Conservation (phyloP, 257 asterid species). For the Solanum gandarillasii region DNA sequence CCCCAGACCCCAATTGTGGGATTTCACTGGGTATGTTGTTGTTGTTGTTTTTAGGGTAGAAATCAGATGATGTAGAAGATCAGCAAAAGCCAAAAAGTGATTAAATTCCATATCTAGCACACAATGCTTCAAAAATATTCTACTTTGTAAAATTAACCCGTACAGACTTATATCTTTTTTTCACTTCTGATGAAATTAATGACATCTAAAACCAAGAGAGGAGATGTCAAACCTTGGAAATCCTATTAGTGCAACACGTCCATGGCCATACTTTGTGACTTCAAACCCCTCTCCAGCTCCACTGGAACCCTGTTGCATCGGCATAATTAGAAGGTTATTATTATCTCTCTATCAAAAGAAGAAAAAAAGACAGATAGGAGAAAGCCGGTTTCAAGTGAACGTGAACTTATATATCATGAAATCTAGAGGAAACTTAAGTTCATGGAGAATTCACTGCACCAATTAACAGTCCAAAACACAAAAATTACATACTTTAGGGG, state of each 20-base stretch:
- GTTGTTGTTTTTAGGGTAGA: not conserved
- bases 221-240: constrained; percentile 73
- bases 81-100: not conserved
- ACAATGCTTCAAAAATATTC: not conserved
- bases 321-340: not conserved
- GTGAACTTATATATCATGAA: not conserved
- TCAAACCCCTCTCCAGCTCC: constrained; percentile 98
- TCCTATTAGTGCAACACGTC: constrained; percentile 96
- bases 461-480: not conserved
- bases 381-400: not conserved
- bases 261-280: constrained; percentile 95
- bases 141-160: not conserved
- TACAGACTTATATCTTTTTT: not conserved
- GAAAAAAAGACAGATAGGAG: not conserved
- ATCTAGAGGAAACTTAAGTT: not conserved
- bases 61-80: not conserved
- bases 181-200: not conserved
- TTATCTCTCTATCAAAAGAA: not conserved
- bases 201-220: not conserved
- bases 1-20: not conserved
- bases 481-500: constrained; percentile 63
- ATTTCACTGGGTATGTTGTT: not conserved
- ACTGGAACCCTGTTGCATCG: constrained; percentile 58
- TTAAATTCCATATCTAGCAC: not conserved
- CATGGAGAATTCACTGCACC: not conserved